phyloP scores from a whole-genome alignment of 495 filamentous ascomycete species.

The Chaetomium fimeti region DNA sequence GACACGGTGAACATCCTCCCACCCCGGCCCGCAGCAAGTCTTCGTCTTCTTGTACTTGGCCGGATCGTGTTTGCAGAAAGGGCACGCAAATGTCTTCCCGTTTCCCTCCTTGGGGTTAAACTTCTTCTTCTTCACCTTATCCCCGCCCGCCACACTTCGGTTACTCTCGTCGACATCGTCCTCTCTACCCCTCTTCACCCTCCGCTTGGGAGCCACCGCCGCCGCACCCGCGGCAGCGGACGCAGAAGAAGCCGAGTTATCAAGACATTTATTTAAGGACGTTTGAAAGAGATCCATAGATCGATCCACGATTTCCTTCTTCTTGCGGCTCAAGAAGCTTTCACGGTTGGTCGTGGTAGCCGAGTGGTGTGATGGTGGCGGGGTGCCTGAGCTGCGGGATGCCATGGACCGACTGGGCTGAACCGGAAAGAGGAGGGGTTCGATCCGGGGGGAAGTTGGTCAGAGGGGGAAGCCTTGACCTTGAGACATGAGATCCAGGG shows the following conservation, averaged over 20 bases:
- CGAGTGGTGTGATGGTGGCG: slow-evolving; percentile 21
- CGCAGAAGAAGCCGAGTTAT: slow-evolving; percentile 18
- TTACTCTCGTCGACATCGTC: slow-evolving; percentile 10
- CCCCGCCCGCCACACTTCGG: background rate
- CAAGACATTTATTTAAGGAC: slow-evolving; percentile 32
- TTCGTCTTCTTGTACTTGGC: slow-evolving; percentile 36
- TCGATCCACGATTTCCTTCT: slow-evolving; percentile 33
- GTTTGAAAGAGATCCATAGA: slow-evolving; percentile 34
- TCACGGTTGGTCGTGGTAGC: slow-evolving; percentile 1
- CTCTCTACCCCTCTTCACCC: slow-evolving; percentile 13
- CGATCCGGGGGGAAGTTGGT: slow-evolving; percentile 22
- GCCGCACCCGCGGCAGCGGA: slow-evolving; percentile 13
- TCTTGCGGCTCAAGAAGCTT: slow-evolving; percentile 32
- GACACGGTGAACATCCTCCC: slow-evolving; percentile 44
- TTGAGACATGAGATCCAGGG: slow-evolving; percentile 35
- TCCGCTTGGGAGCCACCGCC: slow-evolving; percentile 13
- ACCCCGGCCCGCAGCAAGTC: slow-evolving; percentile 46
- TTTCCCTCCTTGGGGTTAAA: slow-evolving; percentile 18
- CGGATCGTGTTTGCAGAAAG: slow-evolving; percentile 45
- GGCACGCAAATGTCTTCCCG: slow-evolving; percentile 41
- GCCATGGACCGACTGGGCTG: slow-evolving; percentile 31
- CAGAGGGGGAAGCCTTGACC: slow-evolving; percentile 28
- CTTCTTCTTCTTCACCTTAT: slow-evolving; percentile 25
- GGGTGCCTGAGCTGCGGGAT: slow-evolving; percentile 30
- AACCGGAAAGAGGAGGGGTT: background rate